Evolutionary conservation across 805 yeast genomes (phyloP), one percentile per base, ranked within the genome.

Genomic region (Jamesozyma gamospora): DNA sequence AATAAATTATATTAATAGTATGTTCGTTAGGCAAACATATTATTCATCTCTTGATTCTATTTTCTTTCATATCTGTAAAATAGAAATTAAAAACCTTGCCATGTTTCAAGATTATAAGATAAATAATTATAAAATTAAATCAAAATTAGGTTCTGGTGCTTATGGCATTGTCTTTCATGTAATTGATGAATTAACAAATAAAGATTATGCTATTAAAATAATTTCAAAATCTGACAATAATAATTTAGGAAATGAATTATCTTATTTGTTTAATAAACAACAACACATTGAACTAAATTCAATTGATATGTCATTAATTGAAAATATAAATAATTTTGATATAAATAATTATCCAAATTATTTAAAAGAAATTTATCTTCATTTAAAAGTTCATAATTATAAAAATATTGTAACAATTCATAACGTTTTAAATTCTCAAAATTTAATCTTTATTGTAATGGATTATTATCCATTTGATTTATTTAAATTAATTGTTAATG

Each of bases 381-480:
- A 90, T 50, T 58, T 80, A 46, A 70, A 67, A 45, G 90, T 85
- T 6, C 92, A 83, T 52, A 56, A 70, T 15, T 95, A 87, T 59
- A 84, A 85, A 31, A 82, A 85, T 56, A 74, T 90, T 21, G 75
- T 82, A 27, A 70, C 82, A 12, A 80, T 90, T 35, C 81, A 81
- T 51, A 78, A 81, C 51, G 83, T 84, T 33, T 69, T 81, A 46
- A 80, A 77, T 43, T 67, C 76, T 14, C 73, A 72, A 37, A 61
- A 68, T 28, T 79, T 79, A 2, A 52, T 66, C 4, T 79, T 83
- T 50, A 78, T 85, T 18, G 70, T 90, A 9, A 80, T 88, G 85
- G 97, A 90, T 59, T 86, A 83, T 60, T 82, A 71, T 55, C 74
- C 79, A 19, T 95, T 94, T 37, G 98, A 90, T 58, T 69, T 90